Evolutionary conservation across 1,284 basidiomycete species (phyloP), one percentile per base, ranked within the genome.

Genomic region (Thecaphora thlaspeos): DNA sequence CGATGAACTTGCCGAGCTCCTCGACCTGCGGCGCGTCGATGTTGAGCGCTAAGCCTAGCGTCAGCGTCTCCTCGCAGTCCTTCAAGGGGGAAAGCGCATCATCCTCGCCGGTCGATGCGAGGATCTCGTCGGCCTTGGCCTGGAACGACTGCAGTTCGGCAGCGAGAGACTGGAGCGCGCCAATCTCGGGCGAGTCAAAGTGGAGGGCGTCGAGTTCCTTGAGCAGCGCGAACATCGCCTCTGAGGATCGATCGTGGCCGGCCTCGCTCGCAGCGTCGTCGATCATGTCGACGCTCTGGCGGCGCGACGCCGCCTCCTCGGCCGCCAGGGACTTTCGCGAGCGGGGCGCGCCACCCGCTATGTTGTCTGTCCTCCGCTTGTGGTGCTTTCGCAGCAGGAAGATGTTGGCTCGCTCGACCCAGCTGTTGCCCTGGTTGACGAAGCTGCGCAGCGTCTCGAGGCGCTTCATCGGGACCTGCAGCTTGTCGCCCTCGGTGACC

Each of bases 401-500:
- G 34, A 63, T 46, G 24, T 57, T 63, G 10, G 85, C 83, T 46
- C 89, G 87, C n/a, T 75, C 79, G 4, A 92, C 82, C 91, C 91
- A 94, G 59, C 88, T 86, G 66, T 87, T 88, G 22, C 89, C 91
- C 54, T 85, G 83, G 38, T 80, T 82, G 46, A 95, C 88, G 73
- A 90, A 91, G 73, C 85, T 87, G 43, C 86, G 84, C 41, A 96
- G 83, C 42, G 85, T 81, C 19, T 81, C 79, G 43, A 93, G 82
- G 75, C 92, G 90, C 2, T 85, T 82, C 18, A 95, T 82, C 22
- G 83, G 82, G 72, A 86, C 84, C 43, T 85, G 86, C 73, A 94
- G 90, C 51, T 86, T 86, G 66, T 95, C 91, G 19, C 89, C 92
- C 76, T 96, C 92, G 0, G 87, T 84, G 22, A 91, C 82, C 17